phyloP scores from a whole-genome alignment of 2,329 filamentous ascomycete genomes.

The Penicillium sp. region DNA sequence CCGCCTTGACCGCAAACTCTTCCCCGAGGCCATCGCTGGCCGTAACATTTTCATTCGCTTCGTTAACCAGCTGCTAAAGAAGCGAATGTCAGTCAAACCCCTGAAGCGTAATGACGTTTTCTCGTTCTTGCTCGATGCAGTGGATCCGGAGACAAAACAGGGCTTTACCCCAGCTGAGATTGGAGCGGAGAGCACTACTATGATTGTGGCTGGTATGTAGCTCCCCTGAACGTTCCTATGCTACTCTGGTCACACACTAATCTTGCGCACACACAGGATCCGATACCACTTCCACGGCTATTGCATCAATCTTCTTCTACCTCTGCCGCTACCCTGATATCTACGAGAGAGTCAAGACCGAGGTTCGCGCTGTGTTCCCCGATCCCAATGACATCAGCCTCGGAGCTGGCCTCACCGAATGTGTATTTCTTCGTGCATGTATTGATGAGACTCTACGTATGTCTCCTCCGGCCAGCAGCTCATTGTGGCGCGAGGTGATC shows the following conservation, averaged over 20 bases:
- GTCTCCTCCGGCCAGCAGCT: constrained; percentile 26
- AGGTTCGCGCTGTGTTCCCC: constrained; percentile 34
- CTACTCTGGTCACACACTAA: background rate
- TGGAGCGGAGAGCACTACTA: constrained; percentile 48
- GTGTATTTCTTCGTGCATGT: constrained; percentile 43
- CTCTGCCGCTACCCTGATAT: constrained; percentile 32
- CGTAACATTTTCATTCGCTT: constrained; percentile 36
- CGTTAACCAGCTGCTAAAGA: constrained; percentile 22
- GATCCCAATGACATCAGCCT: constrained; percentile 36
- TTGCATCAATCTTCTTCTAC: constrained; percentile 41
- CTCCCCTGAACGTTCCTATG: background rate
- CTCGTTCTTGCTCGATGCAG: constrained; percentile 47
- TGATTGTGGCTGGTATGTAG: constrained; percentile 46
- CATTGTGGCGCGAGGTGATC: constrained; percentile 30
- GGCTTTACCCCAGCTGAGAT: constrained; percentile 46
- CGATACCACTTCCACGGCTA: constrained; percentile 41
- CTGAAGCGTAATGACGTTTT: constrained; percentile 47
- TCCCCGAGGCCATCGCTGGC: constrained; percentile 35
- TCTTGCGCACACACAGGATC: constrained; percentile 21
- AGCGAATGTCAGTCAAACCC: constrained; percentile 18
- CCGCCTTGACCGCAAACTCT: constrained; percentile 12
- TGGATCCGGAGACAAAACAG: constrained; percentile 42
- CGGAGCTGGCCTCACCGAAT: constrained; percentile 31
- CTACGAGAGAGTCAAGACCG: constrained; percentile 28
- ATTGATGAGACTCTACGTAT: constrained; percentile 39